A percentile compares a stretch with the other conserved stretches of the same genome.
phyloP scores from a whole-genome alignment of 306 rosid species.

The Heteromeles arbutifolia region DNA sequence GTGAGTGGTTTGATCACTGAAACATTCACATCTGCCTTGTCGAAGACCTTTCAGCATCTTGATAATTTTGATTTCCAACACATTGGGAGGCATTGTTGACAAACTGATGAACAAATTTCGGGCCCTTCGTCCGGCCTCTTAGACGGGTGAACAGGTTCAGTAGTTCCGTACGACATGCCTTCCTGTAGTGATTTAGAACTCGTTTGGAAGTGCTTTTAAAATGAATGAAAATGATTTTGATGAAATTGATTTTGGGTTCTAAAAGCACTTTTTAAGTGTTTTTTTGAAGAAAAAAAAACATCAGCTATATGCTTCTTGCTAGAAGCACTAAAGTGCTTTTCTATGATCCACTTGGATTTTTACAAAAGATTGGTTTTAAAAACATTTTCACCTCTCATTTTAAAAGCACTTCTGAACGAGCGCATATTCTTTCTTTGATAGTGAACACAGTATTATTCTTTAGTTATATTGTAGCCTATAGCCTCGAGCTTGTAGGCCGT shows the following conservation, averaged over 20 bases:
- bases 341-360: too few species aligned
- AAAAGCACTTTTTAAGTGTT: too few species aligned
- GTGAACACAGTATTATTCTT: constrained; percentile 20
- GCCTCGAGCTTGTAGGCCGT: constrained; percentile 2
- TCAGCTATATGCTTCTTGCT: too few species aligned
- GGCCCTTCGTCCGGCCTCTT: constrained; percentile 17
- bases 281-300: rapidly evolving
- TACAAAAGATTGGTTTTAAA: too few species aligned
- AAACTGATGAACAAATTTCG: constrained; percentile 18
- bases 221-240: too few species aligned
- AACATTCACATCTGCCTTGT: constrained; percentile 26
- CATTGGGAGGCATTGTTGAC: constrained; percentile 23
- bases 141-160: constrained; percentile 13
- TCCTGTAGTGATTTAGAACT: neutral
- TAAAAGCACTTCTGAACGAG: too few species aligned
- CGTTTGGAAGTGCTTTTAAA: too few species aligned
- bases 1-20: constrained; percentile 14
- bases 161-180: constrained; percentile 2
- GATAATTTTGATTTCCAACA: constrained; percentile 22
- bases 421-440: constrained; percentile 36
- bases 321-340: too few species aligned
- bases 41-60: constrained; percentile 21
- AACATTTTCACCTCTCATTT: too few species aligned
- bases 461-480: constrained; percentile 32
- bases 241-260: too few species aligned